Base-by-base conservation (phyloP, 2,329 filamentous ascomycete genomes). In the Colletotrichum eremochloae region DNA sequence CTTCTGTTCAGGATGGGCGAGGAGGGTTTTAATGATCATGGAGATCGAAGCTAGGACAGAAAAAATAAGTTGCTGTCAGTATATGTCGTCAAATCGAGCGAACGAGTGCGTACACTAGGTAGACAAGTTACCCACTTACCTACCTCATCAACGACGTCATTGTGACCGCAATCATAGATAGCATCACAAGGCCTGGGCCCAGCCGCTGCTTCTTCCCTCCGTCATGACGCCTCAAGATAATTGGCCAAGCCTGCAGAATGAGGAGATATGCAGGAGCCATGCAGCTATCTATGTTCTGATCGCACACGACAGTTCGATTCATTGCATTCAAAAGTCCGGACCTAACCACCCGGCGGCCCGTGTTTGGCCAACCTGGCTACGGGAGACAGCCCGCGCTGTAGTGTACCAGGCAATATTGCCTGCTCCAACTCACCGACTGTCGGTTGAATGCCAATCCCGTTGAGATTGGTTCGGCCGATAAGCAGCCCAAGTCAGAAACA, bases 141-240 rank as follows among this genome's bases (percentile, higher is more conserved):
- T 72, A 70, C 67, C 70, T 72, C 66, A 70, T 70, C 67, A 70
- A 65, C 70, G 66, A 72, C 70, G 70, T 72, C 70, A 72, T 72
- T 40, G 70, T 72, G 70, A 72, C 70, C 58, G 48, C 61, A 61
- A 69, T 69, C 53, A 48, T 55, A 61, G 40, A 14, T 40, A 61
- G 20, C 60, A 69, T 72, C 64, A 60, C 46, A 69, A 15, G 55
- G 70, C 61, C 55, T 48, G 55, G 60, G 42, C 66, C 29, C 55
- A 65, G 46, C 18, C 53, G 61, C 52, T 55, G 40, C 48, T 56
- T 50, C 31, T 42, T 50, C 52, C 9, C 15, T n/a, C 36, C 46
- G 52, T 53, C 24, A 46, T 61, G 53, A 33, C 61, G 12, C 33
- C 38, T 42, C 24, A 55, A 42, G 24, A 36, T 29, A 48, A 53